Percentiles rank a stretch among this genome's conserved stretches.
Conservation (phyloP, 805 yeast species). For the Teunomyces cretensis region DNA sequence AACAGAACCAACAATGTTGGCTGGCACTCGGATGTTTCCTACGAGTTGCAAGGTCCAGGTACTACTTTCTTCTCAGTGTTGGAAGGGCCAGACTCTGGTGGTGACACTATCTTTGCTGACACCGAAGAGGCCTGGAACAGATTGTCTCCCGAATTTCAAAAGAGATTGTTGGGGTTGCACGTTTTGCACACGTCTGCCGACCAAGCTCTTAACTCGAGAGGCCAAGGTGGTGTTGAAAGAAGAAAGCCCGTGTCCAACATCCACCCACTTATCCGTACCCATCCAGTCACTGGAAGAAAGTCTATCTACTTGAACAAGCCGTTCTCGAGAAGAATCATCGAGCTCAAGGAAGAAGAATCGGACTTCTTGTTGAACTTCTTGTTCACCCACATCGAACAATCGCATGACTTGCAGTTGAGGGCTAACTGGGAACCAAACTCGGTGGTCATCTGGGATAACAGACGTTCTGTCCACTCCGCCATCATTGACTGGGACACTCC, state of each 20-base stretch:
- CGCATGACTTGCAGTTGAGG: constrained; percentile 37
- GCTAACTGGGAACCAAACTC: constrained; percentile 38
- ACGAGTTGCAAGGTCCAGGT: constrained; percentile 37
- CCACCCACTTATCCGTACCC: constrained; percentile 36
- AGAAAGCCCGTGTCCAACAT: constrained; percentile 33
- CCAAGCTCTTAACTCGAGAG: constrained; percentile 28
- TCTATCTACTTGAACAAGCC: constrained; percentile 31
- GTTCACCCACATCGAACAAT: constrained; percentile 30
- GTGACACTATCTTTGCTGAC: constrained; percentile 39
- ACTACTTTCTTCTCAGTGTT: constrained; percentile 33
- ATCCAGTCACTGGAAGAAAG: constrained; percentile 35
- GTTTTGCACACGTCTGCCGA: constrained; percentile 34
- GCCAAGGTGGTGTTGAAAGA: constrained; percentile 33
- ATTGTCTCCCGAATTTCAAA: constrained; percentile 35
- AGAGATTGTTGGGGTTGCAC: constrained; percentile 31
- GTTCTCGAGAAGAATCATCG: constrained; percentile 35
- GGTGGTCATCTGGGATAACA: constrained; percentile 38
- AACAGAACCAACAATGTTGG: constrained; percentile 29
- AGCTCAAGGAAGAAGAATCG: constrained; percentile 36
- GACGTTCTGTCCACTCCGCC: constrained; percentile 35
- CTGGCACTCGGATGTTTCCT: constrained; percentile 39
- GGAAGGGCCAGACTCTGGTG: constrained; percentile 40
- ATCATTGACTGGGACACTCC: constrained; percentile 37
- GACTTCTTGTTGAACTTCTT: constrained; percentile 29
- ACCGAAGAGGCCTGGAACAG: constrained; percentile 37